phyloP scores from a whole-genome alignment of 2,329 filamentous ascomycete genomes.

The Talaromyces sp. region DNA sequence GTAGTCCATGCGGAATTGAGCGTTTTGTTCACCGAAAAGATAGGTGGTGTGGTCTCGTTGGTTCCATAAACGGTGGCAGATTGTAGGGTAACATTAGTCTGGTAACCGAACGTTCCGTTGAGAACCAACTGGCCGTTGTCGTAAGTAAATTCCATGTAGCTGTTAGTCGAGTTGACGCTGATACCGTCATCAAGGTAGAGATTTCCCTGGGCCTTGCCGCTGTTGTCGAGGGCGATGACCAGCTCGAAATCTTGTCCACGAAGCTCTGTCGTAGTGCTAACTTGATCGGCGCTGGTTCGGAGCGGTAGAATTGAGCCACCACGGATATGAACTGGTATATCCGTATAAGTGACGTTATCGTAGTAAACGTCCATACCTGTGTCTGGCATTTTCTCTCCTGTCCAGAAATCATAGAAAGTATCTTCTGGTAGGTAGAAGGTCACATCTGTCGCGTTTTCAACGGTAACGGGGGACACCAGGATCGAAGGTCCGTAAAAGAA shows the following conservation, averaged over 20 bases:
- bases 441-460: conserved; percentile 47
- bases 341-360: conserved; percentile 41
- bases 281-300: conserved; percentile 39
- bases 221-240: conserved; percentile 57
- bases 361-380: conserved; percentile 31
- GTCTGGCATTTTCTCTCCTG: conserved; percentile 41
- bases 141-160: conserved; percentile 54
- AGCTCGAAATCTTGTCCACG: conserved; percentile 63
- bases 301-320: conserved; percentile 56
- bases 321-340: conserved; percentile 58
- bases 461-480: conserved; percentile 53
- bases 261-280: conserved; percentile 56
- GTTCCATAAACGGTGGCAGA: conserved; percentile 31
- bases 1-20: too few species aligned
- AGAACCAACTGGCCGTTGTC: conserved; percentile 35
- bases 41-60: too few species aligned
- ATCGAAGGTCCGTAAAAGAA: conserved; percentile 56
- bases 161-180: conserved; percentile 56
- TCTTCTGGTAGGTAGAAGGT: conserved; percentile 53
- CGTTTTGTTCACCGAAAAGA: too few species aligned
- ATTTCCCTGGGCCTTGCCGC: conserved; percentile 59
- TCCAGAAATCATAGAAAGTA: conserved; percentile 57
- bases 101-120: conserved; percentile 22
- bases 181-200: conserved; percentile 77
- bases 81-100: conserved; percentile 24